Percentiles rank a stretch among this genome's conserved stretches.
Evolutionary conservation across 2,329 filamentous ascomycete species (phyloP).

Genomic region (Lasiodiplodia sp.): DNA sequence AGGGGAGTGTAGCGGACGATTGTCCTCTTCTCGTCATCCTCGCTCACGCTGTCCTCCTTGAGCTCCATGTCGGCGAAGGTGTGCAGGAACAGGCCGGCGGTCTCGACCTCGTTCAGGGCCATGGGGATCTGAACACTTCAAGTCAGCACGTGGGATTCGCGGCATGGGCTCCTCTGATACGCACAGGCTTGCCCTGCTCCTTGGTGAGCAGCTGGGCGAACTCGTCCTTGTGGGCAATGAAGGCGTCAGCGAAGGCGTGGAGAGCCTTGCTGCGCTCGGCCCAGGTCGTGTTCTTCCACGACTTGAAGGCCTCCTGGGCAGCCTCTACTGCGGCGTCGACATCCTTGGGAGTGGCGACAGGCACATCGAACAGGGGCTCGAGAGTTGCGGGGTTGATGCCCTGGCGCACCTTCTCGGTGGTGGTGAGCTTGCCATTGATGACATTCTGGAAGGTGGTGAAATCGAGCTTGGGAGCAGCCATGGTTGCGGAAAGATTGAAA

Average conservation of each 20-base stretch:
- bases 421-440: slow-evolving; percentile 55
- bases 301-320: slow-evolving; percentile 53
- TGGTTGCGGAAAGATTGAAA: not conserved
- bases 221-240: slow-evolving; percentile 32
- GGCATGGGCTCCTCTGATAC: not conserved
- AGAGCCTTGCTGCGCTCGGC: slow-evolving; percentile 35
- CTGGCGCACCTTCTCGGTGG: slow-evolving; percentile 52
- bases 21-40: slow-evolving; percentile 57
- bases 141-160: not conserved
- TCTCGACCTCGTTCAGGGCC: slow-evolving; percentile 34
- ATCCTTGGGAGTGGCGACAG: slow-evolving; percentile 54
- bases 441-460: slow-evolving; percentile 46
- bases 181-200: slow-evolving; percentile 39
- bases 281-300: slow-evolving; percentile 47
- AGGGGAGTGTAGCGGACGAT: slow-evolving; percentile 54
- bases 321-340: slow-evolving; percentile 57
- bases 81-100: slow-evolving; percentile 39
- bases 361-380: slow-evolving; percentile 56
- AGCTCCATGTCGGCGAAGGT: slow-evolving; percentile 44
- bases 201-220: slow-evolving; percentile 37
- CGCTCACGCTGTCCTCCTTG: slow-evolving; percentile 49
- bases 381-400: slow-evolving; percentile 59
- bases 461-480: slow-evolving; percentile 25
- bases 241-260: slow-evolving; percentile 35
- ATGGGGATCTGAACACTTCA: slow-evolving; percentile 30